Conservation (phyloP, 208 protist species). For the Tritrichomonas musculus region DNA sequence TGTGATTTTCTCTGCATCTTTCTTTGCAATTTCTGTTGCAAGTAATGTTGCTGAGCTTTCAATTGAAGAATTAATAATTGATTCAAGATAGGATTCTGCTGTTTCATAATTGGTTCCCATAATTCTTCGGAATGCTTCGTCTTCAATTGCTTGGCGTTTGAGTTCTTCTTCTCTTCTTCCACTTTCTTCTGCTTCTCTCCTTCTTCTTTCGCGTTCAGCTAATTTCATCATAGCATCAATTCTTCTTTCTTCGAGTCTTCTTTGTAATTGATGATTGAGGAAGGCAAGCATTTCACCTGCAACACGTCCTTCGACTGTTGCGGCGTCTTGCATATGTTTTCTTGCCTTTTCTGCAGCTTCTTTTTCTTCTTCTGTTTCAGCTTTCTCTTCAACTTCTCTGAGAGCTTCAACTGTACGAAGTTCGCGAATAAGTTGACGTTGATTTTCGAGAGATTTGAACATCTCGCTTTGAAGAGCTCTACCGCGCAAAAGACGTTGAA, state of each 20-base stretch:
- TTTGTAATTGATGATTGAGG: background rate
- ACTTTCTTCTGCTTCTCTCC: constrained; percentile 25
- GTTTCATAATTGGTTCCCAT: constrained; percentile 30
- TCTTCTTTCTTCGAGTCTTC: background rate
- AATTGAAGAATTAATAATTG: constrained; percentile 18
- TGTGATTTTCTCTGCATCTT: constrained; percentile 30
- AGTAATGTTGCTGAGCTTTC: background rate
- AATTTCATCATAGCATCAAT: constrained; percentile 30
- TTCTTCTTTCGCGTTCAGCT: background rate
- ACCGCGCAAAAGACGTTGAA: background rate
- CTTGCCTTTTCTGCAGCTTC: background rate
- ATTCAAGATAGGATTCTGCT: constrained; percentile 12
- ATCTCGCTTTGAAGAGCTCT: background rate
- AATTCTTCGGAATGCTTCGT: background rate
- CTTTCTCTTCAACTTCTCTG: background rate
- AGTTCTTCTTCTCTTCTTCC: constrained; percentile 34
- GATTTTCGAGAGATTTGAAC: background rate
- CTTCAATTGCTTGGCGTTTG: constrained; percentile 2
- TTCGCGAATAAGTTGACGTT: background rate
- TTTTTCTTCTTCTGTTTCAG: constrained; percentile 3
- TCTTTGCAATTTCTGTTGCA: background rate
- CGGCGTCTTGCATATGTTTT: background rate
- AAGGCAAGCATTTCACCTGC: background rate
- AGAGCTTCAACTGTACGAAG: constrained; percentile 2
- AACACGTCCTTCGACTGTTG: background rate